These are phyloP conservation scores for Cyclotella choctawhatcheeana DNA, from an alignment of 108 stramenopile species.

Conservation along the genomic window DNA sequence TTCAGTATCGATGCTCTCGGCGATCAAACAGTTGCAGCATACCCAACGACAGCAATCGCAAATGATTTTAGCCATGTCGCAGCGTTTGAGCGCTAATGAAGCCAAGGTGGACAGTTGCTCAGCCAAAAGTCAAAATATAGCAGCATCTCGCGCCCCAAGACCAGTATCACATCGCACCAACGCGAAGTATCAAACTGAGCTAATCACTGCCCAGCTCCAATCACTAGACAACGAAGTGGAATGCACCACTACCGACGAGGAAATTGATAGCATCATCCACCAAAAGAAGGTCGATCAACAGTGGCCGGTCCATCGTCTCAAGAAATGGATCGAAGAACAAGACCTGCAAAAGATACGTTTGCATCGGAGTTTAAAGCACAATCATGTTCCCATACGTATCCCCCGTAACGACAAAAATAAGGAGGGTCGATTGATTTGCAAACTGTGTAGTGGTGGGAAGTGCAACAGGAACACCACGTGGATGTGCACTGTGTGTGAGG, in stretches of 20 bases:
- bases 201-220: conserved; percentile 6
- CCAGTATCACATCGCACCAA: neutral
- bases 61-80: conserved; percentile 6
- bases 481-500: conserved; percentile 42
- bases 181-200: no score
- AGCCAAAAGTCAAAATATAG: neutral
- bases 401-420: conserved; percentile 25
- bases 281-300: neutral
- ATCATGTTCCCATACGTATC: conserved; percentile 26
- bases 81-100: no score
- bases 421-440: conserved; percentile 43
- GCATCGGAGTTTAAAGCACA: conserved; percentile 21
- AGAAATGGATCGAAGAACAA: conserved; percentile 27
- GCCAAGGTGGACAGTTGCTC: neutral
- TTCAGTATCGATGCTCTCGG: neutral
- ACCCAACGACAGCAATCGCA: conserved; percentile 5
- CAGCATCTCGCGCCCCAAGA: neutral
- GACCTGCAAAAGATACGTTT: conserved; percentile 28
- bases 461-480: conserved; percentile 46
- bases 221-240: neutral
- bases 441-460: conserved; percentile 32
- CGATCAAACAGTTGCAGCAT: conserved; percentile 7
- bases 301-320: conserved; percentile 22
- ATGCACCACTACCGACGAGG: conserved; percentile 14
- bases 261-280: conserved; percentile 9